Evolutionary conservation across 495 filamentous ascomycete genomes (phyloP).

Genomic region (Letharia lupina): DNA sequence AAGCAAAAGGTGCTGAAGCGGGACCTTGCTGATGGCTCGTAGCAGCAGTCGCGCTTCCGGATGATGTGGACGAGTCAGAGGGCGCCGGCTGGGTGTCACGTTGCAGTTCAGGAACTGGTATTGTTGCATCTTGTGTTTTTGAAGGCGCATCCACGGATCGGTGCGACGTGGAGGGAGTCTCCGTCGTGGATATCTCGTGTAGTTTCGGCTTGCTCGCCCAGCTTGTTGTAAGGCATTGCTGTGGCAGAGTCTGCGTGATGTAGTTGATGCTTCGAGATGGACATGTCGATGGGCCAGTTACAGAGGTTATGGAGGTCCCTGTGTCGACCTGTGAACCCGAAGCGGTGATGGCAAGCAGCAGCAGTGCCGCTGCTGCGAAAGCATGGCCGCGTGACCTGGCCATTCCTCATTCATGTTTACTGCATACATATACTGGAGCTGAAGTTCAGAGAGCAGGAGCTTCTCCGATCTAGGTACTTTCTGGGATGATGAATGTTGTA

Average conservation of each 20-base stretch:
- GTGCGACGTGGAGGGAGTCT: conserved; percentile 1
- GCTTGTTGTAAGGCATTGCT: conserved; percentile 59
- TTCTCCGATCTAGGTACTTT: not conserved
- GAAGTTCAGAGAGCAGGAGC: not conserved
- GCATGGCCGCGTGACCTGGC: conserved; percentile 8
- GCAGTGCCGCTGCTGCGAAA: conserved; percentile 8
- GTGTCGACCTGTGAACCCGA: not conserved
- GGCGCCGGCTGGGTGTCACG: not conserved
- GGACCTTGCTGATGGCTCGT: not conserved
- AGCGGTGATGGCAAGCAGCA: conserved; percentile 8
- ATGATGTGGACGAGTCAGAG: conserved; percentile 1
- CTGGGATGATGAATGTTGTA: no score
- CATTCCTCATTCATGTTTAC: conserved; percentile 12
- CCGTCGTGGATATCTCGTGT: conserved; percentile 15
- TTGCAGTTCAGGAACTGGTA: not conserved
- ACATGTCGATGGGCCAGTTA: conserved; percentile 38
- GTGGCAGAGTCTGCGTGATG: conserved; percentile 68
- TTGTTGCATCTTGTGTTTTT: not conserved
- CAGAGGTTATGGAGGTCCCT: not conserved
- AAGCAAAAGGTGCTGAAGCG: conserved; percentile 7
- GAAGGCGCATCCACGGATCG: not conserved
- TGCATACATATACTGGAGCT: not conserved
- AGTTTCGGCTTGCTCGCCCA: conserved; percentile 29
- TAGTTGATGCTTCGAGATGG: conserved; percentile 66
- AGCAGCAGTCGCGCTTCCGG: not conserved